These are phyloP conservation scores for Verticillium nonalfalfae DNA, from an alignment of 2,329 filamentous ascomycete species.

Conservation along the genomic window DNA sequence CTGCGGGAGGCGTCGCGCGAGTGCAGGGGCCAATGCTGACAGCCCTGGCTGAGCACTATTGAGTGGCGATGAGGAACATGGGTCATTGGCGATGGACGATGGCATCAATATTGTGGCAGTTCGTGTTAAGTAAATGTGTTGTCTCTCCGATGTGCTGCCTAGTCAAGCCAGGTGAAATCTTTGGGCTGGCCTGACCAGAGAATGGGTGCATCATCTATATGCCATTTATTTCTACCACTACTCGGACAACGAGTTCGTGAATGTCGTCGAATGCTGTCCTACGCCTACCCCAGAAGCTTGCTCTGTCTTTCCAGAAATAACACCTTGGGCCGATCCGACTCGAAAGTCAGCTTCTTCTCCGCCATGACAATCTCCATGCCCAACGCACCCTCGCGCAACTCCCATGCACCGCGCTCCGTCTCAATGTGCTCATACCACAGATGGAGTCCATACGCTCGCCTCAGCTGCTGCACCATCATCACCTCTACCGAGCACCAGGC, in stretches of 20 bases:
- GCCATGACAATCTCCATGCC: slow-evolving; percentile 5
- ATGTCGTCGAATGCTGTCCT: no score
- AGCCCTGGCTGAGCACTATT: background rate
- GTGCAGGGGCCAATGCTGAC: background rate
- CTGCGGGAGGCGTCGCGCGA: background rate
- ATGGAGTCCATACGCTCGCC: slow-evolving; percentile 21
- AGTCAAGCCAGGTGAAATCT: no score
- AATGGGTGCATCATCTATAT: no score
- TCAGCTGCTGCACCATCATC: slow-evolving; percentile 22
- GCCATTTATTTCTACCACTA: no score
- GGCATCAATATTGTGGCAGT: no score
- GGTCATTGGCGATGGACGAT: no score
- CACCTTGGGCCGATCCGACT: slow-evolving; percentile 16
- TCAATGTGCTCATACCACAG: slow-evolving; percentile 22
- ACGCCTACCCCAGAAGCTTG: slow-evolving; percentile 10
- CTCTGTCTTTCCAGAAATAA: slow-evolving; percentile 18
- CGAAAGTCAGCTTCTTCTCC: slow-evolving; percentile 12
- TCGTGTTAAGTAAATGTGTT: no score
- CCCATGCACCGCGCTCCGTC: background rate
- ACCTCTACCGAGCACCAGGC: slow-evolving; percentile 32
- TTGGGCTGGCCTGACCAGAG: no score
- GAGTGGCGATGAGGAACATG: no score
- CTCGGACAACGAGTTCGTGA: no score
- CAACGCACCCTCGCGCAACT: slow-evolving; percentile 4
- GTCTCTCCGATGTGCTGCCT: no score